These are phyloP conservation scores for Crithidia fasciculata DNA, from an alignment of 208 protist species.

Conservation along the genomic window DNA sequence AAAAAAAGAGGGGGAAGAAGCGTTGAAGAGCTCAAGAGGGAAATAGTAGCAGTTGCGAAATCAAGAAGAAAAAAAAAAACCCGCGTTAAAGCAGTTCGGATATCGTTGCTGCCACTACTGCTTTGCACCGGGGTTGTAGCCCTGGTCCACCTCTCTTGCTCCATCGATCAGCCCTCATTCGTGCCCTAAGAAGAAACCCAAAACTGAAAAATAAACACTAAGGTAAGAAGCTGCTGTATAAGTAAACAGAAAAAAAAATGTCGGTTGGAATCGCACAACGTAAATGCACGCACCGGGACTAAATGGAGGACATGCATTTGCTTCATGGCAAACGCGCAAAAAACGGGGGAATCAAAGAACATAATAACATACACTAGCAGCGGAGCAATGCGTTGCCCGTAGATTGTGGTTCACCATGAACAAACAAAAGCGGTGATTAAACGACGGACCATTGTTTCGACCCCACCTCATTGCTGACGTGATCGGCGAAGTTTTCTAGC, in stretches of 20 bases:
- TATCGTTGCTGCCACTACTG: neutral
- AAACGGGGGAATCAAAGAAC: neutral
- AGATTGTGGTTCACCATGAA: conserved; percentile 2
- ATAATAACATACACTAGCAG: conserved; percentile 11
- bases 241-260: conserved; percentile 7
- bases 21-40: neutral
- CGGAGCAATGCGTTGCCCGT: conserved; percentile 14
- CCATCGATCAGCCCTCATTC: neutral
- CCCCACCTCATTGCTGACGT: conserved; percentile 13
- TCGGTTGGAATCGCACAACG: neutral
- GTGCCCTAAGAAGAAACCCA: neutral
- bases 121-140: no score
- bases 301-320: conserved; percentile 8
- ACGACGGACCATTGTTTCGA: conserved; percentile 5
- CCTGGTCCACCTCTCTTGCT: neutral
- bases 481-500: conserved; percentile 3
- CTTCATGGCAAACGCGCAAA: conserved; percentile 16
- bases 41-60: neutral
- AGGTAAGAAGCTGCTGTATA: neutral
- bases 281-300: neutral
- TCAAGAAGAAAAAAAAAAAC: neutral
- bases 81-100: neutral
- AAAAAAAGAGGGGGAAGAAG: conserved; percentile 3
- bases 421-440: neutral
- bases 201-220: neutral